These are phyloP conservation scores for Aspergillus pseudotamarii DNA, from an alignment of 2,329 filamentous ascomycete genomes.

Conservation along the genomic window DNA sequence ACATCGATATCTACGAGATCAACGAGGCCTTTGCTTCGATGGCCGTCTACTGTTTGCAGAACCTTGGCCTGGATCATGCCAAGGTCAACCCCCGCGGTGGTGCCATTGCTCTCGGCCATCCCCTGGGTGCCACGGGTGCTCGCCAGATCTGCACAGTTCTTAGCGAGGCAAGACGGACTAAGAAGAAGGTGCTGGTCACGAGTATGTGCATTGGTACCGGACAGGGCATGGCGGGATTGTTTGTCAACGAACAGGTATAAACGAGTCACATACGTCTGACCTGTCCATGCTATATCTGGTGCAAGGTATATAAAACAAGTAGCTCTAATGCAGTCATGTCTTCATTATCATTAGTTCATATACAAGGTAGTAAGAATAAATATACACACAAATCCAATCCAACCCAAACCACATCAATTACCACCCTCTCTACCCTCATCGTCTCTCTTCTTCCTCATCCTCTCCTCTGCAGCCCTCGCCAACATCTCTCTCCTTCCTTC, in stretches of 20 bases:
- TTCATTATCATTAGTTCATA: slow-evolving; percentile 7
- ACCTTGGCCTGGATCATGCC: slow-evolving; percentile 63
- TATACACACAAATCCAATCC: background rate
- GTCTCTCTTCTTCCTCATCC: slow-evolving; percentile 56
- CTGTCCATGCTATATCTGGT: background rate
- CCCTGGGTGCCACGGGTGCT: slow-evolving; percentile 84
- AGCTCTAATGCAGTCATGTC: slow-evolving; percentile 1
- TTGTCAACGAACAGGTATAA: slow-evolving; percentile 64
- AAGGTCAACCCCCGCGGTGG: slow-evolving; percentile 93
- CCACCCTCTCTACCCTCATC: slow-evolving; percentile 38
- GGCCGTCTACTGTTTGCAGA: slow-evolving; percentile 88
- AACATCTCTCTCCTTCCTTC: slow-evolving; percentile 73
- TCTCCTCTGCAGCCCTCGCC: slow-evolving; percentile 72
- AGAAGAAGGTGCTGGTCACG: slow-evolving; percentile 88
- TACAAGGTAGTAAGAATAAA: background rate
- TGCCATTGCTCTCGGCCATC: slow-evolving; percentile 89
- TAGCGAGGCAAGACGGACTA: slow-evolving; percentile 78
- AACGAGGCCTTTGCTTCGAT: slow-evolving; percentile 99
- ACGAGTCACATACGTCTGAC: background rate
- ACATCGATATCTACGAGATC: slow-evolving; percentile 88
- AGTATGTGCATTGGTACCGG: slow-evolving; percentile 82
- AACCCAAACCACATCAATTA: slow-evolving; percentile 7
- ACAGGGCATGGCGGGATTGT: slow-evolving; percentile 68
- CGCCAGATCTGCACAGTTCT: slow-evolving; percentile 89
- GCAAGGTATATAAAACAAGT: background rate